Evolutionary conservation across 2,329 filamentous ascomycete genomes (phyloP), one percentile per base, ranked within the genome.

Genomic region (Madurella fahalii): DNA sequence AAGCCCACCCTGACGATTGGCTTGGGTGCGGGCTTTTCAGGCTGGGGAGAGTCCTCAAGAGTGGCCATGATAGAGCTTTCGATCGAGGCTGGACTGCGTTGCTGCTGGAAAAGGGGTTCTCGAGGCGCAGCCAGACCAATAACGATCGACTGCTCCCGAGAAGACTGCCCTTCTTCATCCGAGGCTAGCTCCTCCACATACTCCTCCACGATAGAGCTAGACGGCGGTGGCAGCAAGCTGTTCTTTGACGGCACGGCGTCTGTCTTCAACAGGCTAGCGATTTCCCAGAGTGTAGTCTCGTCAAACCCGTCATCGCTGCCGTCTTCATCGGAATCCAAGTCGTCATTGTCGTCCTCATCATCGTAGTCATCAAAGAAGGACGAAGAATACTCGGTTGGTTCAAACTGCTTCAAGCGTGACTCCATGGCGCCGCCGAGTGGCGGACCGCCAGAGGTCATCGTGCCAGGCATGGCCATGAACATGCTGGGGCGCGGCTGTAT

Each of bases 331-430:
- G 59, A 64, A 15, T 61, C 70, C 31, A 71, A 68, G 8, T 71
- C 69, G 20, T 72, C 71, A 44, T 69, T 67, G 7, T 68, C 69
- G 5, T 65, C 63, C 16, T 76, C 75, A 12, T 82, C 79, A 48
- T 83, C 78, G 58, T 82, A 81, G 53, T 84, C 78, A 53, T 85
- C 81, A 64, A 84, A 82, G 69, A 83, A 83, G 2, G 79, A 83
- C 1, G 72, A 73, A 2, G 74, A 74, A 61, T 75, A 74, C 57
- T 75, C 73, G 31, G 70, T 63, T 4, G 66, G 62, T 58, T 75
- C 71, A 13, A 69, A 57, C 57, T 75, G 70, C 50, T 61, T 65
- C 2, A 71, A 62, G 20, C 70, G 66, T 0, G 69, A 65, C 18
- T 71, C 67, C 13, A 70, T 60, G 5, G 66, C 61, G 4, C 65